phyloP scores from a whole-genome alignment of 1,139 yeast species.

The Diutina sp. region DNA sequence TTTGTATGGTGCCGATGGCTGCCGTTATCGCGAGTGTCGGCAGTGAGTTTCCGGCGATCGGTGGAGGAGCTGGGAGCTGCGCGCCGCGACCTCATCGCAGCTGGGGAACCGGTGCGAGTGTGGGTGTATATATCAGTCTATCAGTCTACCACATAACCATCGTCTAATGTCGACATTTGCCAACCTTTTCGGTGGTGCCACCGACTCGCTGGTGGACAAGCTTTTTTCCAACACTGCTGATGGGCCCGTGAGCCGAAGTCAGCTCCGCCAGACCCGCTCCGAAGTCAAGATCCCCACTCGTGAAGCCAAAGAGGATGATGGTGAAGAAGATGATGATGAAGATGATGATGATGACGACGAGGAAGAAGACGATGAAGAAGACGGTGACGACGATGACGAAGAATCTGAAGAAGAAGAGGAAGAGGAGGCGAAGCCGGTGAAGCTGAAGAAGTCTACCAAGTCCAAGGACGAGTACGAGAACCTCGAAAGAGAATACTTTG shows the following conservation, averaged over 20 bases:
- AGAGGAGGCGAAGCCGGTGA: conserved; percentile 31
- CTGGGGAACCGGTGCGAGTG: no score
- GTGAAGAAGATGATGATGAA: conserved; percentile 7
- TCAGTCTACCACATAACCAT: background rate
- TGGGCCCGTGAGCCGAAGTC: background rate
- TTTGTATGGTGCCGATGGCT: background rate
- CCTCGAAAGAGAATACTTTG: background rate
- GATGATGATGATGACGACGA: background rate
- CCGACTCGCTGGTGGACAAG: background rate
- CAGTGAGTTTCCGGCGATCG: background rate
- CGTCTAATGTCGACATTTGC: background rate
- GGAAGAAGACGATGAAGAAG: conserved; percentile 5
- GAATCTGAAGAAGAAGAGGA: conserved; percentile 28
- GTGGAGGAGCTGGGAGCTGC: no score
- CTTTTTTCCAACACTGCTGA: background rate
- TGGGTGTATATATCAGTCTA: background rate
- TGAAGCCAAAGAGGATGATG: conserved; percentile 7
- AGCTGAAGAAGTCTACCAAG: conserved; percentile 7
- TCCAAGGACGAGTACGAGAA: conserved; percentile 10
- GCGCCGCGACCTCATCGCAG: background rate
- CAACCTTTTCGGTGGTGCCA: background rate
- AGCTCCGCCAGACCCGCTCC: background rate
- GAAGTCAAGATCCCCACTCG: background rate
- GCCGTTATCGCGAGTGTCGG: background rate
- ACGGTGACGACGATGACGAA: conserved; percentile 8